These are phyloP conservation scores for Chaetomium tenue DNA, from an alignment of 495 filamentous ascomycete genomes.

Conservation along the genomic window DNA sequence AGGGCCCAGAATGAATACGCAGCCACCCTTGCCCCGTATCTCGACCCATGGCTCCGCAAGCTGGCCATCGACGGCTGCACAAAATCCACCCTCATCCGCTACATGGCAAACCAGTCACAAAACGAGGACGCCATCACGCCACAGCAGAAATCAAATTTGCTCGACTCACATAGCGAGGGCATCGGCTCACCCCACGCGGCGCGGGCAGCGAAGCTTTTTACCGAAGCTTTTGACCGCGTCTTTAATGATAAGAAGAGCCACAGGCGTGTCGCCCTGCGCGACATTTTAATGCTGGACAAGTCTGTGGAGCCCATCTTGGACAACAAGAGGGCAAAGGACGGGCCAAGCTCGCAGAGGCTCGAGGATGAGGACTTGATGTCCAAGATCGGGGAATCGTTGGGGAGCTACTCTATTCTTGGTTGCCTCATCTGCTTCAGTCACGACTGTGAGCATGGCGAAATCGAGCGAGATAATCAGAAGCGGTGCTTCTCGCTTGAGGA, in stretches of 20 bases:
- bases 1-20: constrained; percentile 46
- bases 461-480: constrained; percentile 46
- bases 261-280: constrained; percentile 39
- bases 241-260: constrained; percentile 34
- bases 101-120: constrained; percentile 41
- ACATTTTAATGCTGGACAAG: constrained; percentile 47
- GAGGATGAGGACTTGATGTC: constrained; percentile 28
- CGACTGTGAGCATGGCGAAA: constrained; percentile 52
- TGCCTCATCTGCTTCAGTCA: constrained; percentile 50
- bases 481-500: constrained; percentile 44
- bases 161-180: constrained; percentile 41
- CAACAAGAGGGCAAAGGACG: constrained; percentile 48
- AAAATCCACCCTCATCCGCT: constrained; percentile 45
- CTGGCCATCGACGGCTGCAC: constrained; percentile 45
- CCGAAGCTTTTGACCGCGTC: constrained; percentile 46
- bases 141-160: constrained; percentile 44
- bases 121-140: constrained; percentile 44
- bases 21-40: constrained; percentile 43
- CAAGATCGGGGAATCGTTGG: constrained; percentile 41
- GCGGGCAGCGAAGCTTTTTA: constrained; percentile 40
- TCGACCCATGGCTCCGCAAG: constrained; percentile 45
- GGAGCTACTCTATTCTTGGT: constrained; percentile 46
- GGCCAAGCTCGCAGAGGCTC: constrained; percentile 33
- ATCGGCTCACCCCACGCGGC: constrained; percentile 37
- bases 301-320: constrained; percentile 45